Percentiles rank a stretch among this genome's conserved stretches.
Conservation (phyloP, 176 grass and related monocot genomes). For the Oryza meyeriana region DNA sequence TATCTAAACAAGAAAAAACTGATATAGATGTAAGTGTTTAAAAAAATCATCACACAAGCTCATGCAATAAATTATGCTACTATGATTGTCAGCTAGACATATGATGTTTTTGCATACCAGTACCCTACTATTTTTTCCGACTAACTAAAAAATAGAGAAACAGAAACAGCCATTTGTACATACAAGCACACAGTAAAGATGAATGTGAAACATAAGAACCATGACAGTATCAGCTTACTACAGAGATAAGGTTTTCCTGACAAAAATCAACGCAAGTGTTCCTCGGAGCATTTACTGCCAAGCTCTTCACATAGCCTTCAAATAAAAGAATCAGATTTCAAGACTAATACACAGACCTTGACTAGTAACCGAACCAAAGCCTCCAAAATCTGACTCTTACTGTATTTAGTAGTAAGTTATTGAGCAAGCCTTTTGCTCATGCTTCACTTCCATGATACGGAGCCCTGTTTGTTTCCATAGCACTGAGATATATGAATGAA, state of each 20-base stretch:
- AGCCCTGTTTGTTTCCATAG: background rate
- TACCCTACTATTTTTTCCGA: background rate
- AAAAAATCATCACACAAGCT: background rate
- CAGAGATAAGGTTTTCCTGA: background rate
- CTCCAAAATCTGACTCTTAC: background rate
- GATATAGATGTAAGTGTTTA: too few species aligned
- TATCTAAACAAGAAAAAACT: too few species aligned
- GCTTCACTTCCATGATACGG: constrained; percentile 6
- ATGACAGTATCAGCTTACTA: constrained; percentile 11
- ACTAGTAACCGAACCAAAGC: background rate
- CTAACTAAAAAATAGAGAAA: background rate
- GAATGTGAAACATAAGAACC: background rate
- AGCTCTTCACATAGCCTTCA: constrained; percentile 8
- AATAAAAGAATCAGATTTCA: background rate
- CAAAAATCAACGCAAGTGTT: background rate
- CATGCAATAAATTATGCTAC: background rate
- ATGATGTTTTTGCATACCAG: background rate
- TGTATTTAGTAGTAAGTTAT: background rate
- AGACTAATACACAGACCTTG: constrained; percentile 15
- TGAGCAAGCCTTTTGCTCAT: constrained; percentile 7
- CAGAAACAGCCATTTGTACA: background rate
- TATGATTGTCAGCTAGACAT: background rate
- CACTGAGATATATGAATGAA: constrained; percentile 16
- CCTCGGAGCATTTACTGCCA: background rate
- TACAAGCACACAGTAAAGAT: too few species aligned